phyloP scores from a whole-genome alignment of 192 early-diverging fungal genomes.

The Coemansia sp. region DNA sequence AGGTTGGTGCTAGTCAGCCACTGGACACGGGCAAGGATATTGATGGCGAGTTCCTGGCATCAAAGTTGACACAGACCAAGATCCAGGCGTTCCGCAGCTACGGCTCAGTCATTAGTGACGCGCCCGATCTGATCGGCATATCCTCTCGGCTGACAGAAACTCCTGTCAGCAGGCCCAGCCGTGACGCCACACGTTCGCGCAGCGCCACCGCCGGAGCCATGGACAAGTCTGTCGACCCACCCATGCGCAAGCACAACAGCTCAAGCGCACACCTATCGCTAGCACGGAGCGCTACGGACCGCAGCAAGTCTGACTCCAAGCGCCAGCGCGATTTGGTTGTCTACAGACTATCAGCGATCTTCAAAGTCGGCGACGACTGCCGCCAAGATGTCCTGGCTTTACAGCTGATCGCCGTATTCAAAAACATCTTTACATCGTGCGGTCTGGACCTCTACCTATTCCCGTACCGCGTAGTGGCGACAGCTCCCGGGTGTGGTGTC shows the following conservation, averaged over 20 bases:
- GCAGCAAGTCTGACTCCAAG: conserved; percentile 2
- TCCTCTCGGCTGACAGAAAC: conserved; percentile 14
- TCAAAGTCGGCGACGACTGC: conserved; percentile 99
- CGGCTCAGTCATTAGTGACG: conserved; percentile 49
- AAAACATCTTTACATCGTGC: conserved; percentile 89
- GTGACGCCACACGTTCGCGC: conserved; percentile 32
- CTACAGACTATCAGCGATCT: conserved; percentile 88
- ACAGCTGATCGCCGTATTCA: conserved; percentile 97
- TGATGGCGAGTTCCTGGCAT: conserved; percentile 25
- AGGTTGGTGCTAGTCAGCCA: neutral
- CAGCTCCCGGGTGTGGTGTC: conserved; percentile 95
- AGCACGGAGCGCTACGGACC: neutral
- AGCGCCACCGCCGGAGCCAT: neutral
- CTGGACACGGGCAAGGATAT: conserved; percentile 10
- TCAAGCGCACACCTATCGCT: neutral
- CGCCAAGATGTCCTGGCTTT: conserved; percentile 97
- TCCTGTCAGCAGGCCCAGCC: conserved; percentile 35
- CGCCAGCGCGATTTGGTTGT: conserved; percentile 15
- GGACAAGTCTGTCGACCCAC: neutral
- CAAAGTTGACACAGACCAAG: conserved; percentile 41
- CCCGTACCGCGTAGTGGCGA: conserved; percentile 97
- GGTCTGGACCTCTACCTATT: conserved; percentile 96
- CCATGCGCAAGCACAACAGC: conserved; percentile 15
- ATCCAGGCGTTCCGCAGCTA: conserved; percentile 32
- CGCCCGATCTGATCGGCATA: conserved; percentile 56